These are phyloP conservation scores for Pistacia atlantica DNA, from an alignment of 345 rosid species.

Conservation along the genomic window DNA sequence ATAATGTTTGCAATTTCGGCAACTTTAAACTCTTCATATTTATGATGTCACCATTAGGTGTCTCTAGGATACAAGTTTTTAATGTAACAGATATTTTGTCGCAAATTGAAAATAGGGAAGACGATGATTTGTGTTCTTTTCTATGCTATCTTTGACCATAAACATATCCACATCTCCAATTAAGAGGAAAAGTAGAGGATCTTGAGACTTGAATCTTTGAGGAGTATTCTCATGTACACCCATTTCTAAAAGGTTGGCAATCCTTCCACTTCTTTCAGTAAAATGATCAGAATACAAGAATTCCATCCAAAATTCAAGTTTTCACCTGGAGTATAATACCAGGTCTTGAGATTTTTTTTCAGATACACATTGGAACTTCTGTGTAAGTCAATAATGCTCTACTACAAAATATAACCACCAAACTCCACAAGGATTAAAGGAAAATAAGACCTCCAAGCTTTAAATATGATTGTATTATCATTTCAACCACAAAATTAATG, in stretches of 20 bases:
- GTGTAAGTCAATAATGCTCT: background rate
- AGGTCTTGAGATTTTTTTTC: too few species aligned
- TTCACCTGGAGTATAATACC: background rate
- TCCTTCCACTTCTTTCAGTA: background rate
- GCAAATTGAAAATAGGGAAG: background rate
- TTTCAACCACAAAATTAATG: conserved; percentile 7
- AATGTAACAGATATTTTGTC: too few species aligned
- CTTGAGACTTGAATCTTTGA: too few species aligned
- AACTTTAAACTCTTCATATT: background rate
- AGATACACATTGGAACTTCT: background rate
- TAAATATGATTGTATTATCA: background rate
- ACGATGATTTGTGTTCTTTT: background rate
- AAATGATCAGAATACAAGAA: background rate
- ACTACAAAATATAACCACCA: background rate
- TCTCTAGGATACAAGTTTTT: background rate
- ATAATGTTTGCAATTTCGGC: background rate
- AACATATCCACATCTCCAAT: background rate
- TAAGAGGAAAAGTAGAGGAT: background rate
- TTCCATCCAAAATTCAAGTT: too few species aligned
- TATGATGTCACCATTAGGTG: background rate
- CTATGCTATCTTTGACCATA: background rate
- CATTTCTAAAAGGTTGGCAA: too few species aligned
- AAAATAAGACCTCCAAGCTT: background rate
- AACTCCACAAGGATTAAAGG: background rate
- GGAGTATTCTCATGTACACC: too few species aligned